Evolutionary conservation across 2,329 filamentous ascomycete species (phyloP), one percentile per base, ranked within the genome.

Genomic region (Geosmithia flava): DNA sequence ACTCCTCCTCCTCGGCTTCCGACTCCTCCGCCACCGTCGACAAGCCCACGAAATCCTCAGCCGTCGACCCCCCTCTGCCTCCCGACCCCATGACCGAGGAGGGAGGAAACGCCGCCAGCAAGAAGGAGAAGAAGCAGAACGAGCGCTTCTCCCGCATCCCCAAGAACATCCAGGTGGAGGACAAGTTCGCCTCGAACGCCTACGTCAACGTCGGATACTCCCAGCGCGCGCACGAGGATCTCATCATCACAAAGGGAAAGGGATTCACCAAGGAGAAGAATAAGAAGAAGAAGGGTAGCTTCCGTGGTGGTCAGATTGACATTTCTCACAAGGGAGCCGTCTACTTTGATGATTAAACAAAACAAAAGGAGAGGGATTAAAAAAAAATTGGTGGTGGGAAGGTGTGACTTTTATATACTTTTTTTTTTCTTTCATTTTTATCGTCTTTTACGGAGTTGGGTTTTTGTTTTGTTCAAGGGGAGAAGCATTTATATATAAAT

Each of bases 261-360:
- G 89, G 88, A 3, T 98, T 98, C 69, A 97, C 91, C 51, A 98
- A 98, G 74, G 93, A 97, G 73, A 98, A 98, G 81, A 98, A 98
- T 70, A 98, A 98, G 76, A 93, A 89, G 77, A 90, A 89, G 76
- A 76, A 81, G 57, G 93, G 93, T 46, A 87, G 84, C 55, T 98
- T 95, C 74, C 81, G 85, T 45, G 93, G 93, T 43, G 93, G 93
- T 7, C 68, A 76, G 47, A 95, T 98, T 58, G 90, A 98, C 62
- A 85, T 91, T 47, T 68, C 75, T 15, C 81, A 83, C 19, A 84
- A 85, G 54, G 90, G 91, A 68, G 85, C 87, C 50, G 85, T 95
- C 70, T 96, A 95, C 70, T 98, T 98, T 66, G 89, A 96, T 2
- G 87, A 95, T 59, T 95, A 78, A 68, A 20, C 3, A 37, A 37